Base-by-base conservation (phyloP, 352 stramenopile genomes). In the Pythium brachiatum region DNA sequence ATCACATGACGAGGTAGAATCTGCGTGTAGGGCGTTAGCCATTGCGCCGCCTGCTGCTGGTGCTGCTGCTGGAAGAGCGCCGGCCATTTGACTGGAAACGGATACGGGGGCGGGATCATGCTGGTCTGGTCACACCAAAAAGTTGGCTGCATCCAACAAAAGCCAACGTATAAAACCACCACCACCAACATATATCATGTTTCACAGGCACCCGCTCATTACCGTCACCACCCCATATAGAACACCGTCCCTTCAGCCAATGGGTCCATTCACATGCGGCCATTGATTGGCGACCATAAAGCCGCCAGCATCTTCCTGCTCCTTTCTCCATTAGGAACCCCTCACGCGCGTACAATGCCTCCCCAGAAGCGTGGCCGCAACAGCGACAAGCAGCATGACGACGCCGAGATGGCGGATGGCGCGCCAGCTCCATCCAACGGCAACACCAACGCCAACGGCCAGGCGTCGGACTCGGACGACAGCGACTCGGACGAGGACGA, bases 91-190 rank as follows among this genome's bases (percentile, higher is more conserved):
- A 89, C 76, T 18, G 81, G 81, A 63, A 94, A 91, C 64, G 85
- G 85, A 70, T 83, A 94, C 61, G 85, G 85, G 61, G 85, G 85
- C 51, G 79, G 85, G 53, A 92, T 83, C 60, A 77, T 83, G 44
- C 11, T 34, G 23, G 38, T 7, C 15, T 39, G 26, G 26, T 21
- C 41, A 13, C n/a, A 50, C n/a, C n/a, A n/a, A n/a, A n/a, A n/a
- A n/a, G n/a, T n/a, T n/a, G n/a, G 34, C 34, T 18, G 13, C 34
- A 36, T 36, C 31, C 31, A 36, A 36, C 31, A 36, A 36, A 36
- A n/a, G n/a, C n/a, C 34, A 41, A 15, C 9, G 34, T 41, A 41
- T 41, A 41, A 6, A 21, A 13, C 36, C 7, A 4, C 8, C 8
- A 15, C 21, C 7, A 2, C 13, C 21, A 57, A 57, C 52, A 57